Base-by-base conservation (phyloP, 1,284 basidiomycete genomes). In the Omphalotus olearius region DNA sequence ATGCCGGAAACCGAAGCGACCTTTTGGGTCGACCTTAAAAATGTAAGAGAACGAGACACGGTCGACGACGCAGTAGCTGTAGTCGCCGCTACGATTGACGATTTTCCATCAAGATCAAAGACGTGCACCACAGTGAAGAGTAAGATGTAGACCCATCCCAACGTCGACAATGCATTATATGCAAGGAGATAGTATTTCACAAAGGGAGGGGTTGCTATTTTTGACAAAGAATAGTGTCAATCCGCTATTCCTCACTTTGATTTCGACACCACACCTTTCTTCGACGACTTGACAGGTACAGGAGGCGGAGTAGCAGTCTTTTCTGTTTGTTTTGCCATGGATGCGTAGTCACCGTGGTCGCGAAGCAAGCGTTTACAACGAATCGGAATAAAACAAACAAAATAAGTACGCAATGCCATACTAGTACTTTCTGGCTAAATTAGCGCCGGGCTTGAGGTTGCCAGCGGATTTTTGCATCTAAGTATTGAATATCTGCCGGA, bases 91-190 rank as follows among this genome's bases (percentile, higher is more conserved):
- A 66, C 57, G 51, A 58, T 56, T 48, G 68, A 65, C 20, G 72
- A 65, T 14, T 60, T 56, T 28, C 71, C 69, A 50, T 73, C 69
- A 23, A 70, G 60, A 58, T 73, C 70, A 62, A 74, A 64, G 54
- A 87, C 63, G 65, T 86, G 81, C 37, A 69, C 56, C 54, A 79
- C 52, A 38, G 70, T 71, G 16, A 69, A 59, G 60, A 74, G 56
- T 59, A 95, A 83, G 54, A 95, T 70, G 66, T 82, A 80, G 0
- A 68, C 67, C 93, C 93, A 96, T 40, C 83, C 86, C 3, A 82
- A 47, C 0, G 85, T 74, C 0, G 89, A 91, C 48, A 85, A 62
- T 55, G 79, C 57, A 72, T 97, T 96, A 78, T 93, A 97, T 1
- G 72, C 66, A 52, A 91, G 60, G 1, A 97, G 78, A 71, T 95